Base-by-base conservation (phyloP, 805 yeast species). In the Saccharomycopsis sp. region DNA sequence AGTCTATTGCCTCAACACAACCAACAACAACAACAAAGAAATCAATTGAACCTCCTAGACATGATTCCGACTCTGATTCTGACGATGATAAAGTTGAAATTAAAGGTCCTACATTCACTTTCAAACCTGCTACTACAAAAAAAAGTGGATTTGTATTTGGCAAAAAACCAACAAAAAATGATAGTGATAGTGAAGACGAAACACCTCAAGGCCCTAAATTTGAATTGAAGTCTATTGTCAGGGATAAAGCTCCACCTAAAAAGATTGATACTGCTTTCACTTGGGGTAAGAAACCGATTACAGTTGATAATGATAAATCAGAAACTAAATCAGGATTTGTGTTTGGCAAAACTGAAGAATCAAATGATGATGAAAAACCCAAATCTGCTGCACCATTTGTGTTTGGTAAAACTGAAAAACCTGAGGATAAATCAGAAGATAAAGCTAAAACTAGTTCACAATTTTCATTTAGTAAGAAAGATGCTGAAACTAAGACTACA, bases 201-300 rank as follows among this genome's bases (percentile, higher is more conserved):
- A n/a, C 35, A 12, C 31, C 18, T n/a, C 20, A n/a, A n/a, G n/a
- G n/a, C n/a, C n/a, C n/a, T n/a, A n/a, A n/a, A n/a, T n/a, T n/a
- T 25, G 18, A 30, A 29, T n/a, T 4, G 20, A n/a, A n/a, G n/a
- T n/a, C n/a, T n/a, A n/a, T 19, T 18, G 19, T n/a, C 17, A 15
- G 17, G 8, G 17, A 9, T 9, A n/a, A 20, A 8, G 42, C 37
- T 18, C 8, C 31, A 10, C 14, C 25, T 3, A 37, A 33, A 21
- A 40, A 40, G 23, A 5, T 25, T 6, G 30, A 33, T 12, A 40
- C 41, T 14, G 42, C 40, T 17, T 45, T 45, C 20, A 39, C 35
- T 5, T 45, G 49, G 49, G 49, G 43, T 3, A 45, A 45, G 14
- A 36, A 36, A 17, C 21, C 39, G 3, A 17, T 30, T 19, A 32